Percentiles rank a stretch among this genome's conserved stretches.
phyloP scores from a whole-genome alignment of 176 grass and related monocot species.

The Eragrostis nindensis region DNA sequence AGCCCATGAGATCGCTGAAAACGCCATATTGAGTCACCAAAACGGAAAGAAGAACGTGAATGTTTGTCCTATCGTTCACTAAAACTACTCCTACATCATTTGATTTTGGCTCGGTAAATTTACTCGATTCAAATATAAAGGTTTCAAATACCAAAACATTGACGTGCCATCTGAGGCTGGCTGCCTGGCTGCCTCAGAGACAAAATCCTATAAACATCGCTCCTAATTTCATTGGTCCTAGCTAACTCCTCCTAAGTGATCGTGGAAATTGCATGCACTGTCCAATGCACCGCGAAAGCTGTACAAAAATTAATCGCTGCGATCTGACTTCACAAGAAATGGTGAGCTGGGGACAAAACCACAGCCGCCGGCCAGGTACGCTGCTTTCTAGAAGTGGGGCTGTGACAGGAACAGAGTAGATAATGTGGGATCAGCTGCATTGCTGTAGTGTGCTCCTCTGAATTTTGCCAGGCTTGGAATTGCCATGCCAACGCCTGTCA shows the following conservation, averaged over 20 bases:
- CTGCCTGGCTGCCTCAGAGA: background rate
- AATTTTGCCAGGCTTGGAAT: slow-evolving; percentile 33
- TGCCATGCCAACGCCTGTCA: slow-evolving; percentile 4
- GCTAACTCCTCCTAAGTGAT: background rate
- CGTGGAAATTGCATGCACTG: background rate
- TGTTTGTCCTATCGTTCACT: too few species aligned
- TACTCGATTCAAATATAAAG: too few species aligned
- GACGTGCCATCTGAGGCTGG: background rate
- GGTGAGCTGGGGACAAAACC: slow-evolving; percentile 14
- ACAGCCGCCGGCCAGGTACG: background rate
- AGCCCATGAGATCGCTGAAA: background rate
- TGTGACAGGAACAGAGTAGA: background rate
- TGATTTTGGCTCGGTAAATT: too few species aligned
- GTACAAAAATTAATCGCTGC: slow-evolving; percentile 15
- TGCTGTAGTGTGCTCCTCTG: slow-evolving; percentile 19
- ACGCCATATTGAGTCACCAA: background rate
- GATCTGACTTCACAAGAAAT: slow-evolving; percentile 41
- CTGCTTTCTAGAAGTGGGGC: slow-evolving; percentile 13
- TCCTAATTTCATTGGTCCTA: background rate
- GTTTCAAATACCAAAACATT: too few species aligned
- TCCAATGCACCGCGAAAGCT: background rate
- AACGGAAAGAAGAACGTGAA: too few species aligned
- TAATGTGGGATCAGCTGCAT: background rate
- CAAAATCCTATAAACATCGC: background rate
- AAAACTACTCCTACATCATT: background rate